Evolutionary conservation across 2,329 filamentous ascomycete genomes (phyloP).

Genomic region (Pyrenochaeta sp.): DNA sequence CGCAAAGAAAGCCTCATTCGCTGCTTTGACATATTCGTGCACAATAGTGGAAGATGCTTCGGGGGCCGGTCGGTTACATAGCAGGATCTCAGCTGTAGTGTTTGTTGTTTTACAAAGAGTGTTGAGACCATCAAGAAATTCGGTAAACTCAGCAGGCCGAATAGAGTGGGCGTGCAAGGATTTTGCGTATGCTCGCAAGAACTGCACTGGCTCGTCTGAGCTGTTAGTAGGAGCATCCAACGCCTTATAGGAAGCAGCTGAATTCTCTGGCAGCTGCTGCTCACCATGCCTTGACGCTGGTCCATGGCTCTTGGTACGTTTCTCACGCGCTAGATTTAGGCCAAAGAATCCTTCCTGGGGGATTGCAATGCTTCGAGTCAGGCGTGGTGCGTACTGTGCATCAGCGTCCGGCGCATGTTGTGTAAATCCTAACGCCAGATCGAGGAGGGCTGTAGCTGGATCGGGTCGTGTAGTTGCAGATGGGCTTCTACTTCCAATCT

Average conservation of each 20-base stretch:
- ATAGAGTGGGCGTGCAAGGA: constrained; percentile 40
- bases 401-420: constrained; percentile 33
- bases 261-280: neutral
- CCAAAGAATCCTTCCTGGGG: constrained; percentile 22
- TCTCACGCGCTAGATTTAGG: constrained; percentile 1
- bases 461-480: constrained; percentile 5
- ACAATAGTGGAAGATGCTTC: constrained; percentile 16
- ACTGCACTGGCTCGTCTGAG: constrained; percentile 25
- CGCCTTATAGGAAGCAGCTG: constrained; percentile 11
- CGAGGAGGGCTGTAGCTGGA: constrained; percentile 23
- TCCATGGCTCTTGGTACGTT: constrained; percentile 2
- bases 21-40: constrained; percentile 34
- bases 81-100: constrained; percentile 13
- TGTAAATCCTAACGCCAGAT: constrained; percentile 36
- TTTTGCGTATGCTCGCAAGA: constrained; percentile 42
- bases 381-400: constrained; percentile 30
- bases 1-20: constrained; percentile 45
- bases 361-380: constrained; percentile 36
- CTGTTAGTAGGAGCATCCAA: neutral
- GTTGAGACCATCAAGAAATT: constrained; percentile 46
- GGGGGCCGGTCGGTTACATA: neutral
- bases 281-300: neutral
- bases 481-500: constrained; percentile 7
- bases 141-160: constrained; percentile 37
- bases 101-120: constrained; percentile 29